phyloP scores from a whole-genome alignment of 2,329 filamentous ascomycete species.

The Trichophyton verrucosum region DNA sequence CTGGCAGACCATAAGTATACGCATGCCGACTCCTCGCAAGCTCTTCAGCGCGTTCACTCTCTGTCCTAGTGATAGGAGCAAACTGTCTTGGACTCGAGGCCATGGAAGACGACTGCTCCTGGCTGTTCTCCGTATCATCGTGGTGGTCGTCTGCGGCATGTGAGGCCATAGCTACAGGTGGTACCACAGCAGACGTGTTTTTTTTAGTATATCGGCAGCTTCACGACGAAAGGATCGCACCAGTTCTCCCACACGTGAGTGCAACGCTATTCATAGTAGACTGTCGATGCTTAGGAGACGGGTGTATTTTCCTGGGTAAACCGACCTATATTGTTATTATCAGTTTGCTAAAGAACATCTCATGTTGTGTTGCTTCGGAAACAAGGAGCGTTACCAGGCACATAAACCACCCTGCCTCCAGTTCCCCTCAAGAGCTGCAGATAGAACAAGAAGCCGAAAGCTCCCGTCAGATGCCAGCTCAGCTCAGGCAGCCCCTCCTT shows the following conservation, averaged over 20 bases:
- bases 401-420: not conserved
- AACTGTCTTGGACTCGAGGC: conserved; percentile 6
- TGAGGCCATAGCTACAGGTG: conserved; percentile 9
- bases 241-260: not conserved
- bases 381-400: not conserved
- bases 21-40: not conserved
- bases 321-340: too few relatives aligned
- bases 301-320: too few relatives aligned
- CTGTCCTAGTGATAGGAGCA: conserved; percentile 5
- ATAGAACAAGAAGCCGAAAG: too few relatives aligned
- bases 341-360: too few relatives aligned
- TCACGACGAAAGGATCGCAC: not conserved
- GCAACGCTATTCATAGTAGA: not conserved
- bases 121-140: conserved; percentile 5
- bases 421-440: too few relatives aligned
- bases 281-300: too few relatives aligned
- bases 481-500: not conserved
- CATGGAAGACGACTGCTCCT: conserved; percentile 1
- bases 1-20: conserved; percentile 6
- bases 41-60: not conserved
- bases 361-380: not conserved
- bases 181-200: not conserved
- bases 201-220: not conserved
- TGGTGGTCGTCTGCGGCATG: conserved; percentile 2
- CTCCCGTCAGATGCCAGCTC: too few relatives aligned